phyloP scores from a whole-genome alignment of 2,329 filamentous ascomycete species.

The Talaromyces albobiverticillius region DNA sequence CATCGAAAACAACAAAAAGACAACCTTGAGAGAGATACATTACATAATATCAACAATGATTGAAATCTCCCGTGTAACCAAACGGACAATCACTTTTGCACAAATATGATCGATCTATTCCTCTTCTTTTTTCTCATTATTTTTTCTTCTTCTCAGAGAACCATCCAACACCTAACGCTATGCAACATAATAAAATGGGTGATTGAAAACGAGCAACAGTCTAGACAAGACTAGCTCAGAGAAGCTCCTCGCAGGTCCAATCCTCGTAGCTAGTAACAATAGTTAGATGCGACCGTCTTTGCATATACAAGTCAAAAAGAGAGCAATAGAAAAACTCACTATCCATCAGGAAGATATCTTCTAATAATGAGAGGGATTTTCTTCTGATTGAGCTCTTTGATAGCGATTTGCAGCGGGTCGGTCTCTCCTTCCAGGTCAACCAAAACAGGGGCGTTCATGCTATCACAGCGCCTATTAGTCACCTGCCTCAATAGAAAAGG shows the following conservation, averaged over 20 bases:
- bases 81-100: not conserved
- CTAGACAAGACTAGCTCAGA: slow-evolving; percentile 43
- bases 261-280: slow-evolving; percentile 77
- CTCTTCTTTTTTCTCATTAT: not conserved
- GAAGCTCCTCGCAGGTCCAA: slow-evolving; percentile 96
- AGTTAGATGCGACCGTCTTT: slow-evolving; percentile 9
- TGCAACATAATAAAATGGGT: slow-evolving; percentile 27
- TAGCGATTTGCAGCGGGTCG: slow-evolving; percentile 92
- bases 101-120: not conserved
- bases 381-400: slow-evolving; percentile 96
- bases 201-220: slow-evolving; percentile 17
- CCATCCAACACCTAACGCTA: slow-evolving; percentile 42
- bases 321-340: slow-evolving; percentile 59
- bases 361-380: slow-evolving; percentile 96
- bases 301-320: not conserved
- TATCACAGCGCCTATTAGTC: slow-evolving; percentile 36
- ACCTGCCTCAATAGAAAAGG: not conserved
- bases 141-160: slow-evolving; percentile 3
- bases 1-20: not conserved
- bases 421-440: slow-evolving; percentile 97
- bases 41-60: not conserved
- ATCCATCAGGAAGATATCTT: slow-evolving; percentile 94
- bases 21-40: too few species aligned
- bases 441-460: slow-evolving; percentile 95
- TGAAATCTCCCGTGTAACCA: not conserved